Conservation (phyloP, 306 rosid species). For the Lotus japonicus region DNA sequence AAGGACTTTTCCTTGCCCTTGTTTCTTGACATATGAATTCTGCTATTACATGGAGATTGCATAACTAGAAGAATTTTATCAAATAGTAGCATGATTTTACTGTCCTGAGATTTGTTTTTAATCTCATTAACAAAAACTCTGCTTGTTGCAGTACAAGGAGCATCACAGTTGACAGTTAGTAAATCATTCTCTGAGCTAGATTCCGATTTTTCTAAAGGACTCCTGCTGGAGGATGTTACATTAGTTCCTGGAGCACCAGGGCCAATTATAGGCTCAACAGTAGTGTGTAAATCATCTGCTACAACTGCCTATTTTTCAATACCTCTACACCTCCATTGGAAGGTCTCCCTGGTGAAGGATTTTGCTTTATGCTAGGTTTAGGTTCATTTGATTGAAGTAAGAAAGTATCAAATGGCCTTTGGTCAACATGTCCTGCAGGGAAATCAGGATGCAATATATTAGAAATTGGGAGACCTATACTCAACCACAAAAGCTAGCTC, state of each 20-base stretch:
- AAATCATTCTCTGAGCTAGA: conserved; percentile 65
- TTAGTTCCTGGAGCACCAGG: conserved; percentile 19
- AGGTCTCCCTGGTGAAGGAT: conserved; percentile 19
- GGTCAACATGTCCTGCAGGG: no score
- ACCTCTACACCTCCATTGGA: conserved; percentile 20
- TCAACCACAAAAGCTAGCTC: no score
- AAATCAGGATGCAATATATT: no score
- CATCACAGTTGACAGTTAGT: conserved; percentile 19
- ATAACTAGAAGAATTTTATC: conserved; percentile 26
- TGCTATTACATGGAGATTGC: conserved; percentile 42
- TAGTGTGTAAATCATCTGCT: conserved; percentile 17
- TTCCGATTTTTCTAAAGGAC: conserved; percentile 39
- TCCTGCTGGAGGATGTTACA: conserved; percentile 22
- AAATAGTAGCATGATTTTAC: conserved; percentile 10
- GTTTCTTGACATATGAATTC: conserved; percentile 22
- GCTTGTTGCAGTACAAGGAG: conserved; percentile 24
- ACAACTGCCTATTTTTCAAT: conserved; percentile 20
- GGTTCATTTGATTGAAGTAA: conserved; percentile 31
- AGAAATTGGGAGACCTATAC: no score
- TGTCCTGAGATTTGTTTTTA: conserved; percentile 31
- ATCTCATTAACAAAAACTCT: conserved; percentile 17
- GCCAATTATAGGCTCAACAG: conserved; percentile 12
- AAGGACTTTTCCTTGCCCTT: conserved; percentile 74
- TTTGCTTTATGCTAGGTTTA: conserved; percentile 29
- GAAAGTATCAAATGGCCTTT: neutral